A percentile compares a stretch with the other conserved stretches of the same genome.
Evolutionary conservation across 768 basidiomycete species (phyloP).

Genomic region (Xerocomus potaroensis): DNA sequence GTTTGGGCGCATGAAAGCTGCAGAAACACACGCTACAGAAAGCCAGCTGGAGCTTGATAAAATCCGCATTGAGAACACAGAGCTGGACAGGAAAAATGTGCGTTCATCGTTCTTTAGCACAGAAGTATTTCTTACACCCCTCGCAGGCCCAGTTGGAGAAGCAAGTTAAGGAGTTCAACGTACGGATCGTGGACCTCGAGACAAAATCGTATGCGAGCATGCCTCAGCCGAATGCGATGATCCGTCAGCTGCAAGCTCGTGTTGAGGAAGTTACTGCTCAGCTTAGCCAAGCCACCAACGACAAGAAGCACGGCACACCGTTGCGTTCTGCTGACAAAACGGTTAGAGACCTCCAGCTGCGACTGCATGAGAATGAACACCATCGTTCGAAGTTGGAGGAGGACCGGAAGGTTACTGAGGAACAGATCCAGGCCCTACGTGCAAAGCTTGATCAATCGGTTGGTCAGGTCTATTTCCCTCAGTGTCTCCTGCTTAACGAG

Average conservation of each 20-base stretch:
- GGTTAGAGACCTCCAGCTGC: slow-evolving; percentile 49
- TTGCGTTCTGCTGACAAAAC: slow-evolving; percentile 43
- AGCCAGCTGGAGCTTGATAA: slow-evolving; percentile 73
- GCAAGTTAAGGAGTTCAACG: slow-evolving; percentile 78
- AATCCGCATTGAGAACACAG: slow-evolving; percentile 75
- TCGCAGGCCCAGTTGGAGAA: slow-evolving; percentile 76
- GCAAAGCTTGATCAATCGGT: slow-evolving; percentile 60
- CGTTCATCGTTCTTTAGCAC: slow-evolving; percentile 8
- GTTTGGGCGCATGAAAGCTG: slow-evolving; percentile 76
- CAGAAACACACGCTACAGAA: slow-evolving; percentile 70
- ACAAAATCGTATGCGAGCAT: slow-evolving; percentile 67
- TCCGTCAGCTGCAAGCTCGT: slow-evolving; percentile 60
- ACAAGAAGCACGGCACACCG: slow-evolving; percentile 34
- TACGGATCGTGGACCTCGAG: slow-evolving; percentile 79
- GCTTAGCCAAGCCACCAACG: slow-evolving; percentile 40
- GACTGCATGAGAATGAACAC: slow-evolving; percentile 58
- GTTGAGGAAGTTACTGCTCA: slow-evolving; percentile 64
- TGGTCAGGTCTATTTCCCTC: slow-evolving; percentile 21
- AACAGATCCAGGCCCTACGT: slow-evolving; percentile 54
- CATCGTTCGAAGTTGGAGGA: slow-evolving; percentile 60
- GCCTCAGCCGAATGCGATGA: slow-evolving; percentile 51
- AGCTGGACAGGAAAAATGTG: slow-evolving; percentile 75
- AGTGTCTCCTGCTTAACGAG: slow-evolving; percentile 3
- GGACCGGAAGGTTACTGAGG: slow-evolving; percentile 56
- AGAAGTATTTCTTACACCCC: not conserved